These are phyloP conservation scores for Aspergillus felis DNA, from an alignment of 2,329 filamentous ascomycete species.

Conservation along the genomic window DNA sequence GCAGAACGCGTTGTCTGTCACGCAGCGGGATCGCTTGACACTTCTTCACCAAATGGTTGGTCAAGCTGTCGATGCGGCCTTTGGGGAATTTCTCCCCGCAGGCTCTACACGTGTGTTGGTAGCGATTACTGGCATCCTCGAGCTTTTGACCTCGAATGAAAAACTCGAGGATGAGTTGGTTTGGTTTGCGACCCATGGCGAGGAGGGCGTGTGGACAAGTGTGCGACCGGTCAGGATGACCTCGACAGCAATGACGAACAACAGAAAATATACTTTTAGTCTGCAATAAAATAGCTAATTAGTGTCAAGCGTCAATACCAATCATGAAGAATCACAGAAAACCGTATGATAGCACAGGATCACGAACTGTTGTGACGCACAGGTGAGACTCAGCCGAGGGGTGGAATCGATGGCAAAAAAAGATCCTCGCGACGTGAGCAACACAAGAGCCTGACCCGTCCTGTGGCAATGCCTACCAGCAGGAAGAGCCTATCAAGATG, in stretches of 20 bases:
- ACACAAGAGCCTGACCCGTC: conserved; percentile 3
- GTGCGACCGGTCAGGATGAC: conserved; percentile 5
- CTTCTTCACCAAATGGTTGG: conserved; percentile 77
- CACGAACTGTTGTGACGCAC: conserved; percentile 9
- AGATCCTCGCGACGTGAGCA: conserved; percentile 2
- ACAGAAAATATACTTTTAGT: neutral
- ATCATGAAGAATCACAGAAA: neutral
- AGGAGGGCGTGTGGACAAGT: neutral
- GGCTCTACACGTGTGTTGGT: conserved; percentile 83
- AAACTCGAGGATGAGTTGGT: conserved; percentile 80
- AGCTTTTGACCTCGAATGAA: conserved; percentile 85
- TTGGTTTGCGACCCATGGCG: conserved; percentile 77
- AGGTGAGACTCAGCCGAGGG: conserved; percentile 5
- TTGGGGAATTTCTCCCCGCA: conserved; percentile 89
- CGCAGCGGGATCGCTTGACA: conserved; percentile 73
- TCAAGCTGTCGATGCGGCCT: conserved; percentile 78
- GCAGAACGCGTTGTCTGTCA: conserved; percentile 70
- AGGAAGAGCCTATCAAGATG: neutral
- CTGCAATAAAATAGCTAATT: neutral
- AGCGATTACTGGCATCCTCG: conserved; percentile 84
- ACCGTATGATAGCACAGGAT: neutral
- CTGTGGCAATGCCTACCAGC: conserved; percentile 3
- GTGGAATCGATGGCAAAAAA: conserved; percentile 19
- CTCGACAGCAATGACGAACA: neutral
- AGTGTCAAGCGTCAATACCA: neutral